A percentile compares a stretch with the other conserved stretches of the same genome.
Conservation (phyloP, 2,329 filamentous ascomycete genomes). For the Emergomyces africanus region DNA sequence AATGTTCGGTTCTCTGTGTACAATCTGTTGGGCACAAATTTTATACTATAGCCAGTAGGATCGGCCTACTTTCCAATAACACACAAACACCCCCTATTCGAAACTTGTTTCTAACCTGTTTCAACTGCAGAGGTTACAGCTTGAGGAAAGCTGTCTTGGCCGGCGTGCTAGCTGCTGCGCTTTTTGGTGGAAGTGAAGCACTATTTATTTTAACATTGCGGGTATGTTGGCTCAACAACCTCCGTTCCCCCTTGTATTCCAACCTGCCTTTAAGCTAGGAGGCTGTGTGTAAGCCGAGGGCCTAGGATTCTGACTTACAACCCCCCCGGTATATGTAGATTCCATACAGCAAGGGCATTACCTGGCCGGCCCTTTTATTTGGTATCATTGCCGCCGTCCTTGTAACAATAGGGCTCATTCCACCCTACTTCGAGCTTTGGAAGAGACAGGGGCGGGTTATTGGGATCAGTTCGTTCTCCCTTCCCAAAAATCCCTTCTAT, state of each 20-base stretch:
- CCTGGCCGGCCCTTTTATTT: conserved; percentile 42
- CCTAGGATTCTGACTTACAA: not conserved
- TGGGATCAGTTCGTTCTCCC: conserved; percentile 39
- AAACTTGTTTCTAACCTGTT: not conserved
- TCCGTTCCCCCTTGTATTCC: not conserved
- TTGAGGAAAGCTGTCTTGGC: conserved; percentile 35
- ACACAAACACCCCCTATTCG: too few relatives aligned
- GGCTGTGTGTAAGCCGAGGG: too few relatives aligned
- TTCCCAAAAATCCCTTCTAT: not conserved
- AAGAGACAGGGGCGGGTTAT: conserved; percentile 49
- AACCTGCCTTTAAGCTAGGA: not conserved
- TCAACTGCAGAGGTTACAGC: conserved; percentile 19
- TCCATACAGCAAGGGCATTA: conserved; percentile 41
- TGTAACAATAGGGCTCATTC: conserved; percentile 44
- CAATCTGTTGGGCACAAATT: conserved; percentile 41
- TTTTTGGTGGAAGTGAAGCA: conserved; percentile 43
- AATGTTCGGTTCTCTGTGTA: conserved; percentile 37
- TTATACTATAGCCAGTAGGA: conserved; percentile 39
- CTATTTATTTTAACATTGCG: conserved; percentile 45
- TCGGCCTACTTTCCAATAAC: conserved; percentile 1
- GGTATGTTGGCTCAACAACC: conserved; percentile 20
- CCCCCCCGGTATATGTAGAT: conserved; percentile 24
- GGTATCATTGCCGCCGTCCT: conserved; percentile 47
- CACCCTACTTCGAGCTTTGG: conserved; percentile 50
- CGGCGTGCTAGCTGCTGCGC: conserved; percentile 27